phyloP scores from a whole-genome alignment of 1,284 basidiomycete genomes.

The Leccinum fallax region DNA sequence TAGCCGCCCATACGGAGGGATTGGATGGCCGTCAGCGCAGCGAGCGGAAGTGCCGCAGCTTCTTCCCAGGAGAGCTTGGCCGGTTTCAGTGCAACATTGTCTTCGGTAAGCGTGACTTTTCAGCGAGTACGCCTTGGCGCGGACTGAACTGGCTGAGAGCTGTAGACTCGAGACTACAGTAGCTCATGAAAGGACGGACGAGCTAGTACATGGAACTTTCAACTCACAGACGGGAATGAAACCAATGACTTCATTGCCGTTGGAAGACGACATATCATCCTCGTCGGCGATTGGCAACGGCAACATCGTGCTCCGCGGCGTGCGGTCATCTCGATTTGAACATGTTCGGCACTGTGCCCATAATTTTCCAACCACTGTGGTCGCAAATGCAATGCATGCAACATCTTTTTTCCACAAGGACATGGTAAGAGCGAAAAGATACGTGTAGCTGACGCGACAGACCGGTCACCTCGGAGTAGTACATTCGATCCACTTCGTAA shows the following conservation, averaged over 20 bases:
- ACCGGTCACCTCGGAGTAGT: too few species aligned
- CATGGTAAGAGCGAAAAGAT: neutral
- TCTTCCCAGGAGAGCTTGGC: conserved; percentile 48
- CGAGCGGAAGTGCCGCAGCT: conserved; percentile 60
- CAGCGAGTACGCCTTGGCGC: conserved; percentile 52
- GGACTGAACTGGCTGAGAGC: conserved; percentile 25
- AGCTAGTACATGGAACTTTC: too few species aligned
- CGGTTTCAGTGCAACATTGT: conserved; percentile 42
- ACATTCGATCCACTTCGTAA: neutral
- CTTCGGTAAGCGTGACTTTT: conserved; percentile 50
- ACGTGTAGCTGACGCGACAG: too few species aligned
- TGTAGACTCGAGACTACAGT: neutral
- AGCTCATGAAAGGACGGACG: neutral
- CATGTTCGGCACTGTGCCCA: conserved; percentile 35
- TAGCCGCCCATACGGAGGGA: conserved; percentile 39
- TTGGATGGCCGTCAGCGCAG: conserved; percentile 58
- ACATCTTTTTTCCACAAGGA: too few species aligned
- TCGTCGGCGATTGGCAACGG: too few species aligned
- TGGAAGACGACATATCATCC: too few species aligned
- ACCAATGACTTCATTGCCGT: too few species aligned
- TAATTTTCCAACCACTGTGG: conserved; percentile 59
- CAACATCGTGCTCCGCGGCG: conserved; percentile 43
- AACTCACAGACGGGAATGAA: too few species aligned
- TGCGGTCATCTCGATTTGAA: conserved; percentile 42
- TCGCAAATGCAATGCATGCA: neutral